Base-by-base conservation (phyloP, 495 filamentous ascomycete genomes). In the Aspergillus leporis region DNA sequence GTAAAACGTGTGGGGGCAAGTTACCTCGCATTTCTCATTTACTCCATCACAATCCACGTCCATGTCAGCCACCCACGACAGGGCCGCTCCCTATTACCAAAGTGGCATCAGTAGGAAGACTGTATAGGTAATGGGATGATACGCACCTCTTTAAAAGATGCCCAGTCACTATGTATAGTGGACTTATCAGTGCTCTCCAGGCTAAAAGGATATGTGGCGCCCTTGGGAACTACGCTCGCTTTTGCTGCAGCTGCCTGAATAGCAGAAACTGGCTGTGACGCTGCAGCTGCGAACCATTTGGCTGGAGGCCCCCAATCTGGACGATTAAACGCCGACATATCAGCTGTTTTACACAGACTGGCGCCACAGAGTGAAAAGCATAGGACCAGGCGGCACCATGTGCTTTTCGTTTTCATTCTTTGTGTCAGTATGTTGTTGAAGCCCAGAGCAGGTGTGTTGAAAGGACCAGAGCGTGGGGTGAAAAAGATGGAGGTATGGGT, bases 41-140 rank as follows among this genome's bases (percentile, higher is more conserved):
- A 73, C 49, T 0, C 70, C 70, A 49, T 73, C 70, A 19, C 70
- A 73, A 50, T 73, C 70, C 2, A 73, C 67, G 57, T 73, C 69
- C 69, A 73, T 71, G 36, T 73, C 69, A 2, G 70, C 69, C 5
- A 71, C 34, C 65, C 61, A 73, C 16, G 69, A 67, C 46, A 68
- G 68, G 19, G 70, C 70, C 14, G 70, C 65, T 13, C 70, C 70
- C 70, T 73, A 36, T 19, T 1, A 19, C 12, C 19, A 6, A 31
- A 12, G 23, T 5, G 40, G 14, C n/a, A n/a, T 49, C 43, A 16
- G 5, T 14, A 5, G 8, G 23, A 16, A 40, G 1, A 14, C 3
- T 22, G 3, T 53, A 7, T 2, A 13, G 30, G 32, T 9, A 55
- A 22, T 22, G 5, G 18, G 13, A 56, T 41, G 21, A 16, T 28